phyloP scores from a whole-genome alignment of 352 stramenopile genomes.

The Globisporangium rhizosaccharum region DNA sequence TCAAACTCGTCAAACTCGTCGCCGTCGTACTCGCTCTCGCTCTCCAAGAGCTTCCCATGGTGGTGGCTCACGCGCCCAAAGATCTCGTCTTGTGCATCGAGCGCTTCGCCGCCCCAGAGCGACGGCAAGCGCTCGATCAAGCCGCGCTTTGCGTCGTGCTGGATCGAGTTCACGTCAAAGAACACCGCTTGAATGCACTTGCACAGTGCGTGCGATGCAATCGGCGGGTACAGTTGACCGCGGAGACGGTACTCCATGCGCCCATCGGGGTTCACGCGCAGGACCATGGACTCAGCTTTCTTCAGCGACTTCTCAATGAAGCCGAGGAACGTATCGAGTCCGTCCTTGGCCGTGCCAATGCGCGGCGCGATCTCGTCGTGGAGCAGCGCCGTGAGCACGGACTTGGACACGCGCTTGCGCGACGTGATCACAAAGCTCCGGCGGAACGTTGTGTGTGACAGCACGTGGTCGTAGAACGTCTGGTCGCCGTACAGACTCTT shows the following conservation, averaged over 20 bases:
- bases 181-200: slow-evolving; percentile 70
- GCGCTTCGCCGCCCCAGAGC: slow-evolving; percentile 58
- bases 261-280: slow-evolving; percentile 54
- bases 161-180: slow-evolving; percentile 79
- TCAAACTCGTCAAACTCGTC: slow-evolving; percentile 27
- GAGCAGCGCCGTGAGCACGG: slow-evolving; percentile 53
- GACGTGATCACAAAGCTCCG: slow-evolving; percentile 74
- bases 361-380: slow-evolving; percentile 70
- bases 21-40: slow-evolving; percentile 48
- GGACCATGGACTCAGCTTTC: slow-evolving; percentile 78
- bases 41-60: slow-evolving; percentile 19
- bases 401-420: slow-evolving; percentile 75
- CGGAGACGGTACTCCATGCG: slow-evolving; percentile 68
- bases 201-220: slow-evolving; percentile 59
- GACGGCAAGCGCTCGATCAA: slow-evolving; percentile 69
- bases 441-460: slow-evolving; percentile 55
- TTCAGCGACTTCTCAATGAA: slow-evolving; percentile 82
- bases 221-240: slow-evolving; percentile 62
- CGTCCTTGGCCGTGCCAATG: slow-evolving; percentile 44
- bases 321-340: slow-evolving; percentile 50
- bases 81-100: slow-evolving; percentile 62
- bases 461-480: slow-evolving; percentile 62
- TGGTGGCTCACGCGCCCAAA: slow-evolving; percentile 35
- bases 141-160: slow-evolving; percentile 69
- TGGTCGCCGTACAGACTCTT: slow-evolving; percentile 73